These are phyloP conservation scores for Diaporthe amygdali DNA, from an alignment of 2,329 filamentous ascomycete species.

Conservation along the genomic window DNA sequence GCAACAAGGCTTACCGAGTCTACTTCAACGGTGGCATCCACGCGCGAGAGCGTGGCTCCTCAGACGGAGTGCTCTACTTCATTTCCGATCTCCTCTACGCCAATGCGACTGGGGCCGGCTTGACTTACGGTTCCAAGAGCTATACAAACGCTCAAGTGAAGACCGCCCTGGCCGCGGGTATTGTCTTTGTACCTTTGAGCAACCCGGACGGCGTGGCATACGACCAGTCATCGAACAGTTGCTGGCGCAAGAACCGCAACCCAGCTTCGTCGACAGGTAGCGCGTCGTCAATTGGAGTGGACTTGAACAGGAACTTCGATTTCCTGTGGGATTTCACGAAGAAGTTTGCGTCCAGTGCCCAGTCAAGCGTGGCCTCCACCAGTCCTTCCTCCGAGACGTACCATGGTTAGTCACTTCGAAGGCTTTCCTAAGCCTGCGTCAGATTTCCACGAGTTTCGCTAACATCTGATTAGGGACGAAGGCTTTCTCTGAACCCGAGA, in stretches of 20 bases:
- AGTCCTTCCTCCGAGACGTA: constrained; percentile 52
- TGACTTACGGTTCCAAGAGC: constrained; percentile 55
- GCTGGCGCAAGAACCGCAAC: constrained; percentile 65
- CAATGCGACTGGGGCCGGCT: constrained; percentile 50
- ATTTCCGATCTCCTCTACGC: constrained; percentile 61
- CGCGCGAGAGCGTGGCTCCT: constrained; percentile 61
- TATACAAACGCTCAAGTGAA: constrained; percentile 59
- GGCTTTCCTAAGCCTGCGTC: background rate
- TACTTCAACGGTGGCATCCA: constrained; percentile 61
- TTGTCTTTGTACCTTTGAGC: constrained; percentile 57
- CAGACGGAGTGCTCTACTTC: constrained; percentile 63
- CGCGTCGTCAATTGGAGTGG: constrained; percentile 47
- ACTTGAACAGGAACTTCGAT: constrained; percentile 64
- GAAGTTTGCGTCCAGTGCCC: constrained; percentile 46
- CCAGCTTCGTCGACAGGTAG: constrained; percentile 40
- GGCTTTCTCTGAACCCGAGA: constrained; percentile 62
- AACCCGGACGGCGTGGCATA: constrained; percentile 60
- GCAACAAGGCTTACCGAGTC: constrained; percentile 45
- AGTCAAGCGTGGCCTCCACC: constrained; percentile 44
- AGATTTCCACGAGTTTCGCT: background rate
- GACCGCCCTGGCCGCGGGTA: constrained; percentile 54
- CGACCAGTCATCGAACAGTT: constrained; percentile 53
- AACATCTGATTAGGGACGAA: constrained; percentile 31
- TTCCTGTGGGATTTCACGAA: constrained; percentile 59
- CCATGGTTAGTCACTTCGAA: constrained; percentile 42